Conservation (phyloP, 495 filamentous ascomycete species). For the Xylaria nigripes region DNA sequence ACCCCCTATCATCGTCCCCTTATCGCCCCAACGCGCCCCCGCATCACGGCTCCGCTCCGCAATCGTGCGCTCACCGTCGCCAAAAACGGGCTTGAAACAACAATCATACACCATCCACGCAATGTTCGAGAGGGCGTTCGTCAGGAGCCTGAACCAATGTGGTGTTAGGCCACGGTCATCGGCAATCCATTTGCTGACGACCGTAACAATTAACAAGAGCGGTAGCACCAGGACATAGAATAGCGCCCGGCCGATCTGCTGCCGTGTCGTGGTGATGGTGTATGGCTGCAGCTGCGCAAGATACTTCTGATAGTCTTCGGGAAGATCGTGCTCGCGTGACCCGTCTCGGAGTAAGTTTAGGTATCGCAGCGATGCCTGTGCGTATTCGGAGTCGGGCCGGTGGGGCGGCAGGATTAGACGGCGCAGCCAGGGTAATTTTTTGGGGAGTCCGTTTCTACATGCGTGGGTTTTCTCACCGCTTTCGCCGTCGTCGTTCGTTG, state of each 20-base stretch:
- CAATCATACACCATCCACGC: constrained; percentile 74
- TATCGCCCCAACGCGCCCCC: constrained; percentile 4
- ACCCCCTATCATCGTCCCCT: background rate
- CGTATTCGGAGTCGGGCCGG: constrained; percentile 58
- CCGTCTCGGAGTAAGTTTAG: constrained; percentile 68
- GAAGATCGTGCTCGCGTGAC: constrained; percentile 68
- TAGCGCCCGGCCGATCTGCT: constrained; percentile 54
- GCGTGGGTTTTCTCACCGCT: constrained; percentile 5
- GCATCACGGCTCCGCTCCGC: background rate
- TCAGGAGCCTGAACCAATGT: constrained; percentile 50
- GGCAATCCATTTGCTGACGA: constrained; percentile 39
- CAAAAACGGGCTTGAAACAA: constrained; percentile 59
- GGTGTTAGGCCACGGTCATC: constrained; percentile 60
- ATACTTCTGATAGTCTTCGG: constrained; percentile 62
- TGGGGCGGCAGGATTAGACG: constrained; percentile 28
- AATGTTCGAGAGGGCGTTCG: constrained; percentile 38
- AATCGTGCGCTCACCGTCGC: constrained; percentile 78
- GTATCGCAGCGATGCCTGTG: constrained; percentile 79
- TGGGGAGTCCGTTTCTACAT: constrained; percentile 15
- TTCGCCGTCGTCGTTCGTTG: constrained; percentile 4
- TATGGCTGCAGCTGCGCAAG: constrained; percentile 60
- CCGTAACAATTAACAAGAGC: constrained; percentile 42
- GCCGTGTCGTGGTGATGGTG: constrained; percentile 54
- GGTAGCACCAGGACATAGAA: constrained; percentile 58
- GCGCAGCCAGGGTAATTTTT: constrained; percentile 21